Evolutionary conservation across 208 protist species (phyloP), one percentile per base, ranked within the genome.

Genomic region (Wallacemonas sp.): DNA sequence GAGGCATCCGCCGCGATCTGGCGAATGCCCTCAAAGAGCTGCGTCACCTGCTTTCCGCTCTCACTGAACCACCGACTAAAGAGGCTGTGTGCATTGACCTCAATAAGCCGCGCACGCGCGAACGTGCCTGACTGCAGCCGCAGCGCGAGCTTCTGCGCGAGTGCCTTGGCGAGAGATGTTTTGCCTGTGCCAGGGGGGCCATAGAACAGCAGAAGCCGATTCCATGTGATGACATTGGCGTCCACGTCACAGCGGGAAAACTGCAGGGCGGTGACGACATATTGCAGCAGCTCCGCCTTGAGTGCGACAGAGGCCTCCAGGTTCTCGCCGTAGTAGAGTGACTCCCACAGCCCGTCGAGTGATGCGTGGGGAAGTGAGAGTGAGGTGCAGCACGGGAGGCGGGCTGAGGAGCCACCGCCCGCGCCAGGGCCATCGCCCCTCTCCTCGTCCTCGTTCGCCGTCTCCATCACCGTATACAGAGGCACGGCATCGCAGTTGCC

Each of bases 1-100:
- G 36, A 37, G 32, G 78, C 41, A n/a, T 59, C 62, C 0, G 81
- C 77, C 1, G 92, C 75, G n/a, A 97, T 36, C 38, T 87, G 73
- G 26, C 81, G 82, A 26, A 99, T 89, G 30, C 78, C 78, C 9
- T 76, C 53, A 62, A 99, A 99, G 12, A 99, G 58, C 36, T 87
- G 78, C 73, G 95, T 83, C 22, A 99, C 97, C 53, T 98, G 83
- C 78, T 99, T 99, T 0, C 98, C 98, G 63, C 87, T 97, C 78
- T 99, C 97, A 68, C 92, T 97, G 71, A 99, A 99, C 95, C 95
- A 99, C 45, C 98, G 96, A 48, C 89, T 97, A 78, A 99, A 98
- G 34, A 98, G 73, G 54, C 74, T 90, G 81, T 99, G 97, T 1
- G 95, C 86, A 76, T 98, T 98, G 33, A 99, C 88, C 71, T 99